Base-by-base conservation (phyloP, 2,329 filamentous ascomycete genomes). In the Paracorniculantispora psalliotae region DNA sequence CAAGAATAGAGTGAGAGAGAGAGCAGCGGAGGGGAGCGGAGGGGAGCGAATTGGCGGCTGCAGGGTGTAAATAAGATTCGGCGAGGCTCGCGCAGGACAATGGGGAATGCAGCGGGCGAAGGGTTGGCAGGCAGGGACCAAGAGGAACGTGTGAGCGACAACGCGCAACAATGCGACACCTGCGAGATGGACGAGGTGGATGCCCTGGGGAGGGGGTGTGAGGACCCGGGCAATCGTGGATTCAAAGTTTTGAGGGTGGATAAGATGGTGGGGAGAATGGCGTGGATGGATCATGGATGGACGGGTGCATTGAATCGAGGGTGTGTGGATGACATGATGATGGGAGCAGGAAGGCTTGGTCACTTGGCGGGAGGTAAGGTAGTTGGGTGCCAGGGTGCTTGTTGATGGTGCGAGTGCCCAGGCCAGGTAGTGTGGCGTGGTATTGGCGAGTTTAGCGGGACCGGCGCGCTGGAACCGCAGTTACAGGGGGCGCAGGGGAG, bases 241-340 rank as follows among this genome's bases (percentile, higher is more conserved):
- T 57, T 55, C 54, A 57, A 49, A 41, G 44, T 57, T 49, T 57
- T 35, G 54, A 37, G 21, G 30, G 54, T 57, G 54, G 54, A 43
- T 49, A 23, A 4, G 25, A n/a, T n/a, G n/a, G 54, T 57, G 54
- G 46, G 12, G 21, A 19, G 53, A 37, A 54, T 44, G 43, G 52
- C 30, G 30, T n/a, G 43, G 30, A 48, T 37, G 41, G 53, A 47
- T 17, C 39, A 15, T 44, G 28, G n/a, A n/a, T n/a, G n/a, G n/a
- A 35, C 28, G 52, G 41, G 13, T 46, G 41, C 26, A 8, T 35
- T n/a, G n/a, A n/a, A n/a, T n/a, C n/a, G n/a, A n/a, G n/a, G n/a
- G n/a, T n/a, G 50, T 37, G 30, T 47, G 43, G 43, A 17, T 51
- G 49, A 33, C 28, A 33, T 51, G 49, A 49, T 30, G 49, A 51